These are phyloP conservation scores for Leccinum truebloodii DNA, from an alignment of 768 basidiomycete genomes.

Conservation along the genomic window DNA sequence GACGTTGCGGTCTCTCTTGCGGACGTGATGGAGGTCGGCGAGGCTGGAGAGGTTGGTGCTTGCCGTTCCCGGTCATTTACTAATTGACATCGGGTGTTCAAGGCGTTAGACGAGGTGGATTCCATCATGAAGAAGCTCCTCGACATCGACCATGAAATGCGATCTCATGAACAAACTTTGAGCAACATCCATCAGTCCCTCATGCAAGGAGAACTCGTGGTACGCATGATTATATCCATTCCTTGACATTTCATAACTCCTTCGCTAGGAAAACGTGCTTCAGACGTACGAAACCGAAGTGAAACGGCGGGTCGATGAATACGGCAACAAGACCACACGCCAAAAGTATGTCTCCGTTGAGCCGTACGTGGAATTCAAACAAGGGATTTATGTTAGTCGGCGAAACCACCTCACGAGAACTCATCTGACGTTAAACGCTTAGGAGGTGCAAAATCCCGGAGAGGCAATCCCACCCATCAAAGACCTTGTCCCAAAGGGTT, in stretches of 20 bases:
- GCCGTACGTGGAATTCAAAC: conserved; percentile 61
- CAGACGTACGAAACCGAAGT: conserved; percentile 53
- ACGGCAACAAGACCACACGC: conserved; percentile 62
- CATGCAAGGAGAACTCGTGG: conserved; percentile 57
- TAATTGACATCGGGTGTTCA: conserved; percentile 1
- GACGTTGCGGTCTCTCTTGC: conserved; percentile 60
- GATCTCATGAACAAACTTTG: conserved; percentile 53
- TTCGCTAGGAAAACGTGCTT: conserved; percentile 50
- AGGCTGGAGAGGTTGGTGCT: conserved; percentile 50
- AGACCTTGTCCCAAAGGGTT: conserved; percentile 71
- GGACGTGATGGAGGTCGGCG: conserved; percentile 57
- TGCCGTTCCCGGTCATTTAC: background rate
- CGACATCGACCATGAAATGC: conserved; percentile 65
- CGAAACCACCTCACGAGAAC: background rate
- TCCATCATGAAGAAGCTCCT: conserved; percentile 65
- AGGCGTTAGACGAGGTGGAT: conserved; percentile 67
- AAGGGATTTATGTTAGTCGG: conserved; percentile 62
- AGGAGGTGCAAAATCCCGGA: conserved; percentile 71
- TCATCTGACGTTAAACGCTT: conserved; percentile 11
- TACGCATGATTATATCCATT: conserved; percentile 33
- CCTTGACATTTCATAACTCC: background rate
- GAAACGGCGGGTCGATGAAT: conserved; percentile 43
- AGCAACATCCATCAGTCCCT: conserved; percentile 58
- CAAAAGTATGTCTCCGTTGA: conserved; percentile 75
- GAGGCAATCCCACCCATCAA: conserved; percentile 75